Percentiles rank a stretch among this genome's conserved stretches.
These are phyloP conservation scores for Cystobasidium sp. DNA, from an alignment of 1,284 basidiomycete species.

Conservation along the genomic window DNA sequence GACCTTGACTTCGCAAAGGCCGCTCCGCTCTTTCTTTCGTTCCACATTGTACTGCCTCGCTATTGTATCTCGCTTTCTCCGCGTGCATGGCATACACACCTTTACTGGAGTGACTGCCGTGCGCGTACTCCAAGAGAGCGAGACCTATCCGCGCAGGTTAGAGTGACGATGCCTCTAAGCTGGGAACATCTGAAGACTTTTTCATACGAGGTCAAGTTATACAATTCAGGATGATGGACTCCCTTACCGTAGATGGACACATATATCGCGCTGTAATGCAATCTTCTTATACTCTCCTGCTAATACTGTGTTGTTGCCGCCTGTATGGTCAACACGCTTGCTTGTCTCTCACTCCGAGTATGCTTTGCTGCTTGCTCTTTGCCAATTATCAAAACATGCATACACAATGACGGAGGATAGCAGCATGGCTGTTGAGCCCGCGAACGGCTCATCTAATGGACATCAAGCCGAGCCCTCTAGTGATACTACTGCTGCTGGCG, in stretches of 20 bases:
- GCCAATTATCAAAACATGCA: neutral
- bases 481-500: neutral
- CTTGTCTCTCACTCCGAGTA: neutral
- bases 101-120: neutral
- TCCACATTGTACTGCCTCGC: constrained; percentile 39
- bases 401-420: neutral
- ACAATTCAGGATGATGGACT: constrained; percentile 29
- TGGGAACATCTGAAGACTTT: constrained; percentile 34
- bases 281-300: neutral
- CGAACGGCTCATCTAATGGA: neutral
- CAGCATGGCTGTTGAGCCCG: constrained; percentile 7
- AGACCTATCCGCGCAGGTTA: constrained; percentile 42
- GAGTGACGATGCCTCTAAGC: constrained; percentile 38
- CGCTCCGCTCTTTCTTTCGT: constrained; percentile 7
- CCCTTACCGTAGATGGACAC: constrained; percentile 40
- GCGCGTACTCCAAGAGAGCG: constrained; percentile 7
- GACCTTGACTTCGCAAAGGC: neutral
- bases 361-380: neutral
- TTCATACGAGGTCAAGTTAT: neutral
- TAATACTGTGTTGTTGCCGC: neutral
- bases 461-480: neutral
- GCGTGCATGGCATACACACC: neutral
- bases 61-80: constrained; percentile 39
- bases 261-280: neutral
- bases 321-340: neutral